Conservation (phyloP, 2,329 filamentous ascomycete genomes). For the Trichoderma citrinoviride region DNA sequence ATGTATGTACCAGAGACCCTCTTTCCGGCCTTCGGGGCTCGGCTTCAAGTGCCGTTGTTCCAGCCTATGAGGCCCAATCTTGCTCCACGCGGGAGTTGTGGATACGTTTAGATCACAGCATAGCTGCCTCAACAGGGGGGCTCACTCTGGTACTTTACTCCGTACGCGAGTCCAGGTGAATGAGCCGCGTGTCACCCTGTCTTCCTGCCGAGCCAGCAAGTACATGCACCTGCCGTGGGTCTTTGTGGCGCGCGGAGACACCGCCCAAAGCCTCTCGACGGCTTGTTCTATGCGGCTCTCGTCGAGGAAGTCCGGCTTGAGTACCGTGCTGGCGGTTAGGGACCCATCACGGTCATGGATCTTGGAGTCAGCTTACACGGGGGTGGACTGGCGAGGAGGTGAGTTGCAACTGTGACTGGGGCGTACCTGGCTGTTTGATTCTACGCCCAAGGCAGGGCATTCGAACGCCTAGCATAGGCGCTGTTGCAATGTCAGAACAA, state of each 20-base stretch:
- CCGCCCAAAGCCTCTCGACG: not conserved
- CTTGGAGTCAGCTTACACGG: constrained; percentile 8
- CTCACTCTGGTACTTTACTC: too few species aligned
- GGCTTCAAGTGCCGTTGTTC: not conserved
- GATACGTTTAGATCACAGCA: too few species aligned
- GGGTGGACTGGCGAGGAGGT: not conserved
- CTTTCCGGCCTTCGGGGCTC: not conserved
- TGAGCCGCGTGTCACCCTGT: not conserved
- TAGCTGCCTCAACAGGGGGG: too few species aligned
- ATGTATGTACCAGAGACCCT: too few species aligned
- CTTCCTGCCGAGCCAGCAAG: not conserved
- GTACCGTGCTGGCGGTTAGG: not conserved
- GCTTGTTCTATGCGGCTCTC: not conserved
- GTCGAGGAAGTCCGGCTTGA: not conserved
- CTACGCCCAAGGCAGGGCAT: not conserved
- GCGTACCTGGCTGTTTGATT: too few species aligned
- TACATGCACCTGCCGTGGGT: not conserved
- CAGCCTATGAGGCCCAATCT: not conserved
- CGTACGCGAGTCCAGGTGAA: not conserved
- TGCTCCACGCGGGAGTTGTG: too few species aligned
- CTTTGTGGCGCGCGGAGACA: not conserved
- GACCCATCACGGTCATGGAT: not conserved
- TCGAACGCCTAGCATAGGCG: not conserved
- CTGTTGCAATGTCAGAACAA: not conserved
- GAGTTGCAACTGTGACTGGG: not conserved